These are phyloP conservation scores for Pseudocercospora crystallina DNA, from an alignment of 2,329 filamentous ascomycete genomes.

Conservation along the genomic window DNA sequence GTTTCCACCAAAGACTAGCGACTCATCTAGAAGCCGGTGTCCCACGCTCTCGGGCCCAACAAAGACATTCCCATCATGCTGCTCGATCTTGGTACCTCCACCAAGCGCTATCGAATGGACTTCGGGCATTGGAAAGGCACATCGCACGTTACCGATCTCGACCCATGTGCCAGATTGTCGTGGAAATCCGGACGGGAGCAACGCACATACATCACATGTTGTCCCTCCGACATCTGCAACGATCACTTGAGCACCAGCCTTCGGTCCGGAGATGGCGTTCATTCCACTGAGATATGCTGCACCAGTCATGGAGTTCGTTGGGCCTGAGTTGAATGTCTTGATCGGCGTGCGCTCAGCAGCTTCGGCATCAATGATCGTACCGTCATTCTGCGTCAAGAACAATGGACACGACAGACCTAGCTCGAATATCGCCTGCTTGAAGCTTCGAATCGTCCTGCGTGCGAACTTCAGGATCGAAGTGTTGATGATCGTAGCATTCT, in stretches of 20 bases:
- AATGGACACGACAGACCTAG: not conserved
- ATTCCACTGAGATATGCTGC: slow-evolving; percentile 1
- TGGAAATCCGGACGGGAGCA: slow-evolving; percentile 1
- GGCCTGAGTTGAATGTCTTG: slow-evolving; percentile 4
- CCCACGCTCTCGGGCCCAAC: slow-evolving; percentile 2
- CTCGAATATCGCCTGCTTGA: not conserved
- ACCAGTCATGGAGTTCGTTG: slow-evolving; percentile 2
- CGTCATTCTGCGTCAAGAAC: slow-evolving; percentile 3
- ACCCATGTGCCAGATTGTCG: slow-evolving; percentile 1
- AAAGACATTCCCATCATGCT: not conserved
- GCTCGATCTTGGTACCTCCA: not conserved
- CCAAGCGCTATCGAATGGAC: slow-evolving; percentile 3
- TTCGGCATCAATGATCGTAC: slow-evolving; percentile 1
- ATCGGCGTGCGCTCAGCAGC: slow-evolving; percentile 1
- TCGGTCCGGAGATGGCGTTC: not conserved
- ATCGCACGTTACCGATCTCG: slow-evolving; percentile 3
- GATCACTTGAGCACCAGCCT: slow-evolving; percentile 1
- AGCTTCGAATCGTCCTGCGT: not conserved
- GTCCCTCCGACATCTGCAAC: slow-evolving; percentile 6
- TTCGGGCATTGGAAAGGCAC: slow-evolving; percentile 3
- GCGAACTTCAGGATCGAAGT: slow-evolving; percentile 4
- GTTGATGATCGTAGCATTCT: slow-evolving; percentile 5
- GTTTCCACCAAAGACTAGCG: slow-evolving; percentile 1
- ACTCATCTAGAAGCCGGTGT: not conserved
- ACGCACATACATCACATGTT: slow-evolving; percentile 1